Evolutionary conservation across 129 eudicot genomes (phyloP), one percentile per base, ranked within the genome.

Genomic region (Flaveria linearis): DNA sequence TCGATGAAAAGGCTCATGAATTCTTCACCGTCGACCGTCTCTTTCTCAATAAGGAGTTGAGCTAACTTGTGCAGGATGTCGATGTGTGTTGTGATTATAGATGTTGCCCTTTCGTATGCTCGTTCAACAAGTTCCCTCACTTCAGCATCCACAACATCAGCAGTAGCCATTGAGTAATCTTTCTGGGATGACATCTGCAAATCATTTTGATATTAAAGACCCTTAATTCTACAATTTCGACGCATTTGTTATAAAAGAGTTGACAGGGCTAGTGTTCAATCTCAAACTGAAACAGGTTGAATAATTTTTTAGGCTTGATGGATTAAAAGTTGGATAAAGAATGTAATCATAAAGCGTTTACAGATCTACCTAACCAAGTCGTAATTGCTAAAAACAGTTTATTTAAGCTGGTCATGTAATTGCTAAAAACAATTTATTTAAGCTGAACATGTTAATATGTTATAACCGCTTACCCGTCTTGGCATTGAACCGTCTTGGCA

Each of bases 161-260:
- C 99, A 0, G 99, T 94, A 51, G 99, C 99, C 99, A 94, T 94
- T n/a, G 99, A 94, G 83, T 94, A 94, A 76, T 94, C 99, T 82
- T 94, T 94, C 77, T 91, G 97, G 75, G 91, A 73, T 20, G 99
- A 87, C 99, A 94, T 94, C 99, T 94, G 93, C 83, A 76, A 12
- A 61, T 46, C 36, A 47, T 30, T 58, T 75, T 13, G 33, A 10
- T 58, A 60, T 68, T 41, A 61, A 23, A 30, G 30, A 58, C 13
- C 41, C 18, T 43, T 23, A 77, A 1, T 3, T 9, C 22, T 36
- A 20, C 26, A n/a, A 64, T 9, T 22, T 49, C 52, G 14, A 49
- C 5, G 1, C 16, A 49, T 49, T 49, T 45, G 50, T 9, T 45
- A 45, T 11, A 0, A 9, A 49, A 7, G 17, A 5, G 0, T 49